Evolutionary conservation across 805 yeast species (phyloP), one percentile per base, ranked within the genome.

Genomic region (Wickerhamomyces bisporus): DNA sequence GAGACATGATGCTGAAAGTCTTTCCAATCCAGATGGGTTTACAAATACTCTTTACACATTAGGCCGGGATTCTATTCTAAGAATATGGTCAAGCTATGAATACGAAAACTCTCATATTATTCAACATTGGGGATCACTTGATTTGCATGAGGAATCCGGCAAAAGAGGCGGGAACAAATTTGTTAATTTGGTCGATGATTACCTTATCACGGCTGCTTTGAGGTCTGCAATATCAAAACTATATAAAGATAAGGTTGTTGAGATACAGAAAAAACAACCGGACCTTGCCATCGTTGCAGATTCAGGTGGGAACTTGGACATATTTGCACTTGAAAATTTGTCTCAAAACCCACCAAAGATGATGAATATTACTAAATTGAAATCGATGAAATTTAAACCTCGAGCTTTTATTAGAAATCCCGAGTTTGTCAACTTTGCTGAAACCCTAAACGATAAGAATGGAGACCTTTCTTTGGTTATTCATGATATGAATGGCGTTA

Each of bases 81-180:
- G 87, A 21, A 71, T 83, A 0, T 87, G 89, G 86, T 73, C 83
- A 0, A 73, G 81, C 15, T 77, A 71, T 55, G 83, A 79, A 43
- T 61, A 69, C 37, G 79, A 73, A 27, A 73, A 71, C n/a, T 78
- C 74, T 28, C 73, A 71, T 38, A 71, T 71, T 32, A 68, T 80
- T 16, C 77, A 69, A 43, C 63, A 66, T 32, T 79, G 86, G 77
- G 81, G 81, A 1, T 60, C 71, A 4, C 25, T 73, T 3, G 58
- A 63, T 34, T 43, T 72, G 7, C 31, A 23, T 21, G 43, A 46
- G 21, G 47, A 43, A 24, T 14, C 29, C 30, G 17, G 21, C 25
- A 14, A 13, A 32, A 3, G 32, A 38, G 16, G 36, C 9, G 49
- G 44, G 11, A 57, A 54, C 35, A 48, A 50, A 28, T 68, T 60